Conservation (phyloP, 768 basidiomycete genomes). For the Sarcodon aspratus region DNA sequence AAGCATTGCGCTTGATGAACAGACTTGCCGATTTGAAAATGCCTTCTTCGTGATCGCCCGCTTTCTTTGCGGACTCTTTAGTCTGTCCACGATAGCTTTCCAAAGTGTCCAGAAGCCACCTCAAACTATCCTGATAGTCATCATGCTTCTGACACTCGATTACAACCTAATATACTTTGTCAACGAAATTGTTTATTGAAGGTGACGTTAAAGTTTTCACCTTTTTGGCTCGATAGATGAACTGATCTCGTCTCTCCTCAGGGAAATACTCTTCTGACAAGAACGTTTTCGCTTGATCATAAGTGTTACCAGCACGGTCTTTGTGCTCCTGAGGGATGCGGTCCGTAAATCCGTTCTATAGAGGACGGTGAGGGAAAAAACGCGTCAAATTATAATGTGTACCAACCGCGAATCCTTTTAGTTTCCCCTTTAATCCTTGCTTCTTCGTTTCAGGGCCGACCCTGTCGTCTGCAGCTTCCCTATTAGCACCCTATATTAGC, state of each 20-base stretch:
- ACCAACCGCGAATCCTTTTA: slow-evolving; percentile 15
- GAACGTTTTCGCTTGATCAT: slow-evolving; percentile 54
- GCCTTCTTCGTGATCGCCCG: not conserved
- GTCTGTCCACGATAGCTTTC: slow-evolving; percentile 44
- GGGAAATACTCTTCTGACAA: slow-evolving; percentile 82
- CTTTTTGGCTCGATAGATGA: slow-evolving; percentile 91
- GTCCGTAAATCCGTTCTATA: slow-evolving; percentile 34
- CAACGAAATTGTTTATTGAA: not conserved
- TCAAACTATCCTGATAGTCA: slow-evolving; percentile 75
- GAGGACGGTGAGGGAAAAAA: slow-evolving; percentile 1
- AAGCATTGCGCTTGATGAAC: not conserved
- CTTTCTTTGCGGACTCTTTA: slow-evolving; percentile 13
- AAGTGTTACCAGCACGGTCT: slow-evolving; percentile 36
- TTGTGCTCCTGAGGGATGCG: slow-evolving; percentile 62
- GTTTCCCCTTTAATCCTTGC: slow-evolving; percentile 16
- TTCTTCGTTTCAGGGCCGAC: not conserved
- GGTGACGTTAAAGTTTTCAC: slow-evolving; percentile 19
- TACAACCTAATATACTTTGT: slow-evolving; percentile 38
- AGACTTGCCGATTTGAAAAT: not conserved
- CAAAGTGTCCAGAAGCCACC: slow-evolving; percentile 57
- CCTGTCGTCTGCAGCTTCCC: too few species aligned
- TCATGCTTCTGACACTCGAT: slow-evolving; percentile 89
- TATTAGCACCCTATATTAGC: too few species aligned
- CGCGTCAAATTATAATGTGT: too few species aligned
- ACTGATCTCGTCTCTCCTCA: slow-evolving; percentile 81